Evolutionary conservation across 257 asterid genomes (phyloP).

Genomic region (Cruciata laevipes): DNA sequence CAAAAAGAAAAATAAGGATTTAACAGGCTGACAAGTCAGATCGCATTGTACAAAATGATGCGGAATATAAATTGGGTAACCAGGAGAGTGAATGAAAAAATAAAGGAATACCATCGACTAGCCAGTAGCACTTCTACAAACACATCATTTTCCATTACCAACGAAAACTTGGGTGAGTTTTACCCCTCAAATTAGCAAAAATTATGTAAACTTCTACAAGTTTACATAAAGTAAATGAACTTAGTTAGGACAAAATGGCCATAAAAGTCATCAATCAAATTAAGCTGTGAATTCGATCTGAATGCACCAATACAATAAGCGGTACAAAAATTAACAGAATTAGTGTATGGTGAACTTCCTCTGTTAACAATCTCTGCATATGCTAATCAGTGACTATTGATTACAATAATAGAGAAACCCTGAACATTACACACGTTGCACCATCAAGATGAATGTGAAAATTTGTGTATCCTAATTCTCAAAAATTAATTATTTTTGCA

Average conservation of each 20-base stretch:
- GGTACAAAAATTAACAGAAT: neutral
- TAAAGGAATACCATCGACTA: conserved; percentile 1
- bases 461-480: neutral
- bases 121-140: neutral
- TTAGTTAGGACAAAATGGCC: neutral
- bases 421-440: neutral
- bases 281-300: neutral
- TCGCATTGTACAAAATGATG: neutral
- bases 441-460: neutral
- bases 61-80: neutral
- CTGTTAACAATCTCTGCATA: neutral
- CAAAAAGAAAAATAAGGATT: neutral
- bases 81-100: neutral
- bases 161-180: neutral
- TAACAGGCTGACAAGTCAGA: neutral
- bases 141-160: conserved; percentile 10
- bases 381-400: neutral
- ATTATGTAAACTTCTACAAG: no score
- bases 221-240: neutral
- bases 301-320: no score
- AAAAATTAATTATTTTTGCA: neutral
- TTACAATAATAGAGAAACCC: neutral
- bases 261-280: neutral
- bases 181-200: no score
- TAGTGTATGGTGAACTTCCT: neutral